phyloP scores from a whole-genome alignment of 345 rosid species.

The Boechera stricta region DNA sequence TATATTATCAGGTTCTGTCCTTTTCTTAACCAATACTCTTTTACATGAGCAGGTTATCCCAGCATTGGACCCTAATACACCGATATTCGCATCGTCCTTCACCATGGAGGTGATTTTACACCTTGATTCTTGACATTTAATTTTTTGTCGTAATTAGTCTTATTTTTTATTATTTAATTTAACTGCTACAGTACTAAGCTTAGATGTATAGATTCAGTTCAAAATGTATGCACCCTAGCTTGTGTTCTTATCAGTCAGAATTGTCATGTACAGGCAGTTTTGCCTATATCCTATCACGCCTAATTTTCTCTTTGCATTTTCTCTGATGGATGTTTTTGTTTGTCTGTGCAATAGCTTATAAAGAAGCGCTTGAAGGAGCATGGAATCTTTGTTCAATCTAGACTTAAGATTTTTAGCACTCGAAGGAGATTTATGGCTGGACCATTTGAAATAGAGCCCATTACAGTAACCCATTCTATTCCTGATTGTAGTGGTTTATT shows the following conservation, averaged over 20 bases:
- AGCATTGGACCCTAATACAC: conserved; percentile 81
- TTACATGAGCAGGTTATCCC: conserved; percentile 81
- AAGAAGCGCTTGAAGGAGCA: conserved; percentile 95
- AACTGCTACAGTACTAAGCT: not conserved
- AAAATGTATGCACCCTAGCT: conserved; percentile 5
- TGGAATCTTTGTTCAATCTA: conserved; percentile 88
- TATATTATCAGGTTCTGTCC: conserved; percentile 59
- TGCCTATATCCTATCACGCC: conserved; percentile 4
- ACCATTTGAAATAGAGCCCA: conserved; percentile 97
- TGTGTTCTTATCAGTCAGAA: not conserved
- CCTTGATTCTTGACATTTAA: conserved; percentile 1
- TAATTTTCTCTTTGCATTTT: conserved; percentile 11
- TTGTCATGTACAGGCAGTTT: conserved; percentile 10
- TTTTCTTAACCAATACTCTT: conserved; percentile 15
- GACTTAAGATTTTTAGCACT: conserved; percentile 75
- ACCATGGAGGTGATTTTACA: conserved; percentile 85
- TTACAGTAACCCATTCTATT: conserved; percentile 95
- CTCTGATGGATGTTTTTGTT: conserved; percentile 21
- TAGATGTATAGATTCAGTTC: conserved; percentile 11
- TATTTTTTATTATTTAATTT: not conserved
- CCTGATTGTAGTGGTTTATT: conserved; percentile 98
- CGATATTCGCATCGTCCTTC: conserved; percentile 93
- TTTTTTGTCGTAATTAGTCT: not conserved
- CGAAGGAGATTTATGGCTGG: conserved; percentile 86
- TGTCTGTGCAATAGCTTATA: conserved; percentile 66